Conservation (phyloP, 2,329 filamentous ascomycete genomes). For the Claviceps fusiformis region DNA sequence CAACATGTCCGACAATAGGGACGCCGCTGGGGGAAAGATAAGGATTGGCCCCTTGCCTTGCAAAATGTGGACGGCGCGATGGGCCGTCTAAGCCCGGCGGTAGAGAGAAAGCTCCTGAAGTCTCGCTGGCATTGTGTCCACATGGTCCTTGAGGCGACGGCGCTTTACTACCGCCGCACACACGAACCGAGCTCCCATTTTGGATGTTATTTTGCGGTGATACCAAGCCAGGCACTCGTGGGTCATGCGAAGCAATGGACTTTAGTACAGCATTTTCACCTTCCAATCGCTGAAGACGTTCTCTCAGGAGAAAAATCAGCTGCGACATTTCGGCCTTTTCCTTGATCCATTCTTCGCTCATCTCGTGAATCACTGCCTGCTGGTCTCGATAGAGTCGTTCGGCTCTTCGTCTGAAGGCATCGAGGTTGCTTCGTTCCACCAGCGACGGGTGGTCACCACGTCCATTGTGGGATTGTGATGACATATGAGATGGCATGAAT, state of each 20-base stretch:
- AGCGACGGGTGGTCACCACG: slow-evolving; percentile 22
- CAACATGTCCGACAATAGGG: slow-evolving; percentile 23
- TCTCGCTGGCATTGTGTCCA: slow-evolving; percentile 9
- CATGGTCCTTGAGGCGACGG: slow-evolving; percentile 10
- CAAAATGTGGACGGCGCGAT: slow-evolving; percentile 20
- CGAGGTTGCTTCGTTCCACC: slow-evolving; percentile 33
- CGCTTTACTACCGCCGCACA: slow-evolving; percentile 6
- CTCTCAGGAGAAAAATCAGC: slow-evolving; percentile 28
- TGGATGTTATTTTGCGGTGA: slow-evolving; percentile 17
- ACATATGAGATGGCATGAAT: slow-evolving; percentile 17
- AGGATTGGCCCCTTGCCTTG: slow-evolving; percentile 15
- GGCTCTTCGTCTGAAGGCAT: slow-evolving; percentile 37
- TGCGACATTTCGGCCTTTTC: slow-evolving; percentile 28
- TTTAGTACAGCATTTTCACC: slow-evolving; percentile 23
- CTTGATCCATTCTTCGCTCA: slow-evolving; percentile 31
- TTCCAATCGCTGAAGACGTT: slow-evolving; percentile 23
- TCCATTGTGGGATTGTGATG: slow-evolving; percentile 25
- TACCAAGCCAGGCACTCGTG: slow-evolving; percentile 17
- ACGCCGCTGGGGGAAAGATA: slow-evolving; percentile 20
- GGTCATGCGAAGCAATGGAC: slow-evolving; percentile 15
- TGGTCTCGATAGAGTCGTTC: slow-evolving; percentile 44
- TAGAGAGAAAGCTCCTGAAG: slow-evolving; percentile 13
- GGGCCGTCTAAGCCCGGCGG: slow-evolving; percentile 22
- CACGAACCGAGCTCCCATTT: slow-evolving; percentile 13
- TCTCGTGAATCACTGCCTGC: slow-evolving; percentile 38